A percentile compares a stretch with the other conserved stretches of the same genome.
These are phyloP conservation scores for Prunus yedoensis DNA, from an alignment of 331 rosid species.

Conservation along the genomic window DNA sequence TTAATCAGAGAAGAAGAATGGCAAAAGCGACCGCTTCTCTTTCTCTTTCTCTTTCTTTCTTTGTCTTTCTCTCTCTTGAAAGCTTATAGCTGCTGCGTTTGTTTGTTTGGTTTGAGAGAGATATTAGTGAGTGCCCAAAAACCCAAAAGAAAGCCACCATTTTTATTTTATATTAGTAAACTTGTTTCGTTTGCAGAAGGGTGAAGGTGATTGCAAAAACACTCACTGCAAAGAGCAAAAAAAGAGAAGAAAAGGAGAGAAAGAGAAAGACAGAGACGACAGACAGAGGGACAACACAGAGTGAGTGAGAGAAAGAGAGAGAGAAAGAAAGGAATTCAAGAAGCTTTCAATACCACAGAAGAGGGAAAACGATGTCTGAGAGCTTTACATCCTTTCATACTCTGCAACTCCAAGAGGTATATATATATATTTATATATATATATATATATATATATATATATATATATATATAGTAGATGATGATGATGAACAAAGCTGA, in stretches of 20 bases:
- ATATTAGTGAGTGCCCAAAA: constrained; percentile 32
- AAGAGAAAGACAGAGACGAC: constrained; percentile 51
- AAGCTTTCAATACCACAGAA: constrained; percentile 59
- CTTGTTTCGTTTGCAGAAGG: constrained; percentile 34
- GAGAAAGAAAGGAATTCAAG: constrained; percentile 37
- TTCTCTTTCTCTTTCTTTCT: constrained; percentile 32
- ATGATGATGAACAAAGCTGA: constrained; percentile 43
- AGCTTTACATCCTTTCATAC: constrained; percentile 65
- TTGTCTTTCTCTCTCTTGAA: constrained; percentile 15
- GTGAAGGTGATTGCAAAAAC: constrained; percentile 47
- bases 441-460: constrained; percentile 15
- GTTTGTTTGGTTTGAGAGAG: constrained; percentile 41
- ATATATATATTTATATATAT: constrained; percentile 14
- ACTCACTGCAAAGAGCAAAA: constrained; percentile 44
- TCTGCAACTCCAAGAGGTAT: constrained; percentile 65
- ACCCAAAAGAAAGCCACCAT: constrained; percentile 35
- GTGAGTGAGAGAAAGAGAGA: constrained; percentile 1
- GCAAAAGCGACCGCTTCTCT: constrained; percentile 55
- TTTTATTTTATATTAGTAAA: constrained; percentile 29
- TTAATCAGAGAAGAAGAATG: constrained; percentile 41
- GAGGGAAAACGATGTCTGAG: constrained; percentile 80
- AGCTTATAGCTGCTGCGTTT: constrained; percentile 29
- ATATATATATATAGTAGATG: constrained; percentile 12
- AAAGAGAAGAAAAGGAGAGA: constrained; percentile 58
- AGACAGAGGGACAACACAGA: constrained; percentile 31